These are phyloP conservation scores for Calonectria naviculata DNA, from an alignment of 2,329 filamentous ascomycete genomes.

Conservation along the genomic window DNA sequence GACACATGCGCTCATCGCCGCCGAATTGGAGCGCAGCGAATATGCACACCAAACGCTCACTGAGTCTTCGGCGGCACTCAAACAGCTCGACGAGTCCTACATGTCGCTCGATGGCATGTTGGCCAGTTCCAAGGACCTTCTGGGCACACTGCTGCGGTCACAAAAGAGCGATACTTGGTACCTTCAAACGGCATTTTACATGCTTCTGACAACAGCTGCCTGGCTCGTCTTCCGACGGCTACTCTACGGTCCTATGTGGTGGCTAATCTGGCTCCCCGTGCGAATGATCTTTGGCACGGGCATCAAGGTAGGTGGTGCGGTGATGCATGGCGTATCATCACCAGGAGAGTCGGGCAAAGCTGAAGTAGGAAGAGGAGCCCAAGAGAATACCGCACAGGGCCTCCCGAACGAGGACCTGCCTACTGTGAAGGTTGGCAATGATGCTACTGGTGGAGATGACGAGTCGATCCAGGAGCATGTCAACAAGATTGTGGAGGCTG, in stretches of 20 bases:
- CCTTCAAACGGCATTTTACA: slow-evolving; percentile 87
- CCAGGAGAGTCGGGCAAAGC: slow-evolving; percentile 38
- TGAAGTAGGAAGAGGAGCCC: slow-evolving; percentile 40
- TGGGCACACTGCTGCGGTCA: slow-evolving; percentile 82
- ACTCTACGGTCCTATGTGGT: slow-evolving; percentile 90
- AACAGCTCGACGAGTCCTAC: slow-evolving; percentile 84
- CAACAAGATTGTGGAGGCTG: slow-evolving; percentile 63
- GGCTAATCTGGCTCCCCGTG: slow-evolving; percentile 87
- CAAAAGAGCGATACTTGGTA: slow-evolving; percentile 99
- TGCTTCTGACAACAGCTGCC: slow-evolving; percentile 79
- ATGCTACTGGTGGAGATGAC: slow-evolving; percentile 35
- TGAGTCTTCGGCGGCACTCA: slow-evolving; percentile 85
- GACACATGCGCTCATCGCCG: slow-evolving; percentile 87
- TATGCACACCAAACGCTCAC: slow-evolving; percentile 92
- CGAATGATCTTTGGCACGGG: slow-evolving; percentile 71
- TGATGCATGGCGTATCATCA: slow-evolving; percentile 52
- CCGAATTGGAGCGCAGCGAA: slow-evolving; percentile 85
- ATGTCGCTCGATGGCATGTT: slow-evolving; percentile 82
- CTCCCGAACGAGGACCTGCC: slow-evolving; percentile 56
- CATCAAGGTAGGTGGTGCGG: slow-evolving; percentile 64
- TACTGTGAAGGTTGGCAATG: slow-evolving; percentile 58
- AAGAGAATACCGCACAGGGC: slow-evolving; percentile 46
- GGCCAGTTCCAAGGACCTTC: slow-evolving; percentile 76
- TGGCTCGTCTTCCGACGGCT: slow-evolving; percentile 90
- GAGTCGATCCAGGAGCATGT: slow-evolving; percentile 64